A percentile compares a stretch with the other conserved stretches of the same genome.
phyloP scores from a whole-genome alignment of 345 rosid genomes.

The Sapria himalayana region DNA sequence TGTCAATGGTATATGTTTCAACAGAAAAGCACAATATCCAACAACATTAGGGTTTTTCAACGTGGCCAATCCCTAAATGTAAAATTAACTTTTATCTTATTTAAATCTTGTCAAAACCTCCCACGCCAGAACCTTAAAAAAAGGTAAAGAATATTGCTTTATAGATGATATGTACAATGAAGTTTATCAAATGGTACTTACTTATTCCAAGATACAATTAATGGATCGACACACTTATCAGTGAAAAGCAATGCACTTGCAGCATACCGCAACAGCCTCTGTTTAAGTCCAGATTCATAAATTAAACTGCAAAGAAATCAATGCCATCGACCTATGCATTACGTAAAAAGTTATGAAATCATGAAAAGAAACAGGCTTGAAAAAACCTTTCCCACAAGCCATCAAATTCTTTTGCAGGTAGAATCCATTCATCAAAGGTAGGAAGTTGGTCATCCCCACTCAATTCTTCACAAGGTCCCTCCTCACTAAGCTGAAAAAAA shows the following conservation, averaged over 20 bases:
- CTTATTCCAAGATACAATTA: conserved; percentile 93
- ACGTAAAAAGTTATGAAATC: background rate
- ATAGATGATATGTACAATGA: too few relatives aligned
- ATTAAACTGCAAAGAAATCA: conserved; percentile 64
- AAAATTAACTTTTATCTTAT: too few relatives aligned
- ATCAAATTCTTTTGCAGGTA: conserved; percentile 92
- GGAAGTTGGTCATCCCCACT: conserved; percentile 62
- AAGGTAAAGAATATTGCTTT: too few relatives aligned
- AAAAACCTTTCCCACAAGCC: conserved; percentile 98
- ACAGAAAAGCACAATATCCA: too few relatives aligned
- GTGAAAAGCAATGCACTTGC: conserved; percentile 85
- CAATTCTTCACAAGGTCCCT: conserved; percentile 86
- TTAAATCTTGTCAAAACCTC: too few relatives aligned
- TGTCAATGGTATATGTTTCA: too few relatives aligned
- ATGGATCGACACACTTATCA: conserved; percentile 77
- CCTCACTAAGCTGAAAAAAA: conserved; percentile 60
- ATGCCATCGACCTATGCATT: conserved; percentile 6
- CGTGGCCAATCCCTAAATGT: too few relatives aligned
- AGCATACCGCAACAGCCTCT: conserved; percentile 67
- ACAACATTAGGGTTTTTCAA: too few relatives aligned
- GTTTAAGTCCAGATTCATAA: conserved; percentile 86
- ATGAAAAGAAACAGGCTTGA: conserved; percentile 1
- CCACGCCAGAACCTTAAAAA: too few relatives aligned
- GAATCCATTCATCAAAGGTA: conserved; percentile 90
- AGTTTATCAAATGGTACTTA: conserved; percentile 13